These are phyloP conservation scores for Thermomyces lanuginosus DNA, from an alignment of 2,329 filamentous ascomycete genomes.

Conservation along the genomic window DNA sequence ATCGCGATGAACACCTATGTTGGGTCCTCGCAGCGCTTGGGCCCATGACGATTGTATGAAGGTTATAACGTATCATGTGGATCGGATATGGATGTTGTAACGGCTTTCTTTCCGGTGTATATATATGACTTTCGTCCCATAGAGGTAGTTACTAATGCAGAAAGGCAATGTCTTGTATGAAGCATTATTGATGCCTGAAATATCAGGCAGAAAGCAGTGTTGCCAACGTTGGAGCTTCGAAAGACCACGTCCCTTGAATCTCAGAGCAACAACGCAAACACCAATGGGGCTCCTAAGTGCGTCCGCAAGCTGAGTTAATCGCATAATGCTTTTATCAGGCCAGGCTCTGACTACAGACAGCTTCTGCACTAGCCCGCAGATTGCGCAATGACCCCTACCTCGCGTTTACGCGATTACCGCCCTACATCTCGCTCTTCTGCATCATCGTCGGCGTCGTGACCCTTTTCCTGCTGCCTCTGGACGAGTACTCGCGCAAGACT, in stretches of 20 bases:
- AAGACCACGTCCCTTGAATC: background rate
- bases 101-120: constrained; percentile 20
- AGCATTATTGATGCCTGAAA: too few relatives aligned
- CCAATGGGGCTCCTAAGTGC: constrained; percentile 7
- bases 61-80: constrained; percentile 4
- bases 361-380: constrained; percentile 24
- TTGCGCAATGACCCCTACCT: constrained; percentile 68
- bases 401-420: constrained; percentile 56
- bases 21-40: constrained; percentile 48
- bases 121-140: constrained; percentile 19
- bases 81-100: too few relatives aligned
- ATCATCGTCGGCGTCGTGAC: constrained; percentile 73
- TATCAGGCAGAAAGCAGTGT: too few relatives aligned
- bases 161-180: too few relatives aligned
- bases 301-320: background rate
- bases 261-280: background rate
- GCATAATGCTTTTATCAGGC: background rate
- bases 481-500: constrained; percentile 78
- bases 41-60: constrained; percentile 35
- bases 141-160: too few relatives aligned
- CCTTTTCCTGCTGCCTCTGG: constrained; percentile 75
- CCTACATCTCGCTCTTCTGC: constrained; percentile 72
- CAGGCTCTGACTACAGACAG: constrained; percentile 1
- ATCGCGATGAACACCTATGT: constrained; percentile 42
- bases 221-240: background rate